Conservation (phyloP, 2,329 filamentous ascomycete genomes). For the Aspergillus pseudoglaucus region DNA sequence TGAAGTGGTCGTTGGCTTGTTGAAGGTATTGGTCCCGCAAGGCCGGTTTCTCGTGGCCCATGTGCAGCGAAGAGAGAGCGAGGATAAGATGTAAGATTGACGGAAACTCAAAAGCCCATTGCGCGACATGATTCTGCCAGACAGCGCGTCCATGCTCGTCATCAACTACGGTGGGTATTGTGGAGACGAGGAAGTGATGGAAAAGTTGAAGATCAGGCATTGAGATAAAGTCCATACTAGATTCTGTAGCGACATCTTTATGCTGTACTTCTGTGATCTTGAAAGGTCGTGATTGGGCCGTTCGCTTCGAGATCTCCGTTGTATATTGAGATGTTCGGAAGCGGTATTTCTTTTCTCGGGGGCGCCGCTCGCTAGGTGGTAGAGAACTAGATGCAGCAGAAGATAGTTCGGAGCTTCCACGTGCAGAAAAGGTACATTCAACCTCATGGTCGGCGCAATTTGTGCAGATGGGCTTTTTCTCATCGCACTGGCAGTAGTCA, state of each 20-base stretch:
- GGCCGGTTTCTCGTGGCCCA: conserved; percentile 15
- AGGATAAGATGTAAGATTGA: conserved; percentile 29
- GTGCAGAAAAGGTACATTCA: conserved; percentile 19
- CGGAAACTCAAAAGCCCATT: conserved; percentile 24
- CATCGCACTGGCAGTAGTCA: conserved; percentile 25
- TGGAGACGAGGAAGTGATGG: conserved; percentile 24
- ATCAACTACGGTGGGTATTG: conserved; percentile 15
- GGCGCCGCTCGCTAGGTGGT: not conserved
- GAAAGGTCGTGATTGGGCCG: not conserved
- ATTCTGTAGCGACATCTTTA: conserved; percentile 7
- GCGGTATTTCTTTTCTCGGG: not conserved
- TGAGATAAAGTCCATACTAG: conserved; percentile 14
- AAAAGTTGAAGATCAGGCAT: conserved; percentile 26
- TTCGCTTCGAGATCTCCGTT: conserved; percentile 4
- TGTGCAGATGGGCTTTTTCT: conserved; percentile 23
- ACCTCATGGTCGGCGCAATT: conserved; percentile 24
- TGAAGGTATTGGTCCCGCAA: conserved; percentile 14
- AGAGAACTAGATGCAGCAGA: conserved; percentile 7
- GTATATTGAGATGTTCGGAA: not conserved
- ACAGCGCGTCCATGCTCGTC: conserved; percentile 17
- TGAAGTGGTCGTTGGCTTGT: conserved; percentile 29
- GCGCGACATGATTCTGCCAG: conserved; percentile 23
- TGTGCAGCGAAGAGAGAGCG: conserved; percentile 24
- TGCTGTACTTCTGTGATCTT: conserved; percentile 10
- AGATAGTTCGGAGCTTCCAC: conserved; percentile 7